Base-by-base conservation (phyloP, 768 basidiomycete genomes). In the Rhizopogon vulgaris region DNA sequence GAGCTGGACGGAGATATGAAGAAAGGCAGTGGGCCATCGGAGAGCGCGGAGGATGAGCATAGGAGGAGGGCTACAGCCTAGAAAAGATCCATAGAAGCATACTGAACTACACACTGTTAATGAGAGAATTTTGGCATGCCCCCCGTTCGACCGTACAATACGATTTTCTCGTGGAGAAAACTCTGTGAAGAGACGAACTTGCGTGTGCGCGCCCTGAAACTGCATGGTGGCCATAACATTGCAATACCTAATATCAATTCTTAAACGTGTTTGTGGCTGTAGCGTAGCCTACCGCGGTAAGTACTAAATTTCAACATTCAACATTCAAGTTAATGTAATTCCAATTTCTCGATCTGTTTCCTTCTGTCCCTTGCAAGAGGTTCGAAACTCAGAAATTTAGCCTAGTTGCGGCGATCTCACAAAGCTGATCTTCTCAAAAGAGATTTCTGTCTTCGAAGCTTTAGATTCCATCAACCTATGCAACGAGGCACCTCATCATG, bases 21-120 rank as follows among this genome's bases (percentile, higher is more conserved):
- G 55, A 63, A 65, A 53, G 65, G 58, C 27, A 60, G 58, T 56
- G 63, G 70, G 56, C 54, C 62, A 55, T 72, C 65, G 58, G 63
- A 73, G 52, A 78, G 74, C 59, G 65, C 65, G 60, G 73, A 75
- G 58, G 68, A 64, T 58, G 69, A 73, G 51, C 67, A 71, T 60
- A 80, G 75, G 70, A 66, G 64, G 64, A 78, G 73, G 65, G 79
- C 80, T 52, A 79, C 77, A 45, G 68, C 67, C 54, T 66, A 63
- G 59, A 57, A 32, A 46, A 38, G 52, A 49, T 41, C 53, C 52
- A 62, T 70, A 69, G 69, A 69, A 69, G 62, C 59, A 56, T 51
- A 48, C 32, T 41, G 48, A 59, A 58, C 51, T 58, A 52, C 18
- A 42, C 38, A 56, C 7, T 30, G 25, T 27, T 53, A 56, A 53